Percentiles rank a stretch among this genome's conserved stretches.
Conservation (phyloP, 2,329 filamentous ascomycete species). For the Pyricularia sp. region DNA sequence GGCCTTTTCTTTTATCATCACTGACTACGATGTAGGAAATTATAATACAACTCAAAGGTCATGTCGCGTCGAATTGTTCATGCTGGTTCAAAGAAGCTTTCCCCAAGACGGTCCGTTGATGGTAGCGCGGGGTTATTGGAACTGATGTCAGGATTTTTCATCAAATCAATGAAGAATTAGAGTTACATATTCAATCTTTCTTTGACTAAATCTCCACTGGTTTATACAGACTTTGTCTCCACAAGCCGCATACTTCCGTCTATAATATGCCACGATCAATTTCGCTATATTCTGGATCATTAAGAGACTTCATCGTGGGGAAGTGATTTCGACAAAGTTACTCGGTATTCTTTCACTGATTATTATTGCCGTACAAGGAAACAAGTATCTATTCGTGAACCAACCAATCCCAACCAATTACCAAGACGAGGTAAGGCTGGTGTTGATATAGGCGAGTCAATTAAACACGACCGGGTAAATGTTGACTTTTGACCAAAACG, state of each 20-base stretch:
- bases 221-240: not conserved
- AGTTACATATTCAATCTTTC: not conserved
- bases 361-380: not conserved
- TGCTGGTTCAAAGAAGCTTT: not conserved
- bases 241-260: not conserved
- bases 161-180: not conserved
- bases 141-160: not conserved
- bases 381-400: accelerated
- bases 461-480: not conserved
- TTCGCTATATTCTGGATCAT: not conserved
- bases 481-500: not conserved
- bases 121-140: not conserved
- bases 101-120: not conserved
- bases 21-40: not conserved
- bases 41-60: not conserved
- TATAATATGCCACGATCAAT: not conserved
- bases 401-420: not conserved
- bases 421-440: not conserved
- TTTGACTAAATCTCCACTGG: not conserved
- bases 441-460: not conserved
- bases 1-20: not conserved
- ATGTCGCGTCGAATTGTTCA: not conserved
- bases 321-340: too few species aligned
- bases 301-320: not conserved
- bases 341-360: not conserved